These are phyloP conservation scores for Neurospora tetrasperma DNA, from an alignment of 495 filamentous ascomycete genomes.

Conservation along the genomic window DNA sequence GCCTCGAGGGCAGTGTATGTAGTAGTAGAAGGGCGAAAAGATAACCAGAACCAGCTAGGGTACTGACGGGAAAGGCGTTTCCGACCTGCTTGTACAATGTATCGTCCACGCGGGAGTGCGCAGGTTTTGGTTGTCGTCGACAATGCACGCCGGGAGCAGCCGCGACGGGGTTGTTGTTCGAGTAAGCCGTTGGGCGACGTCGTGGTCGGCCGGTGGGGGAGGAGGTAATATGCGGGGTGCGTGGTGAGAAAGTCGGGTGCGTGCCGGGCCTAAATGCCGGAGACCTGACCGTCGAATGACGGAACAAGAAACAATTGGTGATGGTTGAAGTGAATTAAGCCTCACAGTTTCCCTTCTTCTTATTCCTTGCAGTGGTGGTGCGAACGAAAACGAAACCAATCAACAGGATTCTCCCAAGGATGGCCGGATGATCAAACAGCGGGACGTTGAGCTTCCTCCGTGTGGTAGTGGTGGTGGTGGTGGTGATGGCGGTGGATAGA, in stretches of 20 bases:
- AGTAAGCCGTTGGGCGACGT: background rate
- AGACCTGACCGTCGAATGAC: conserved; percentile 4
- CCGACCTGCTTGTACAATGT: conserved; percentile 11
- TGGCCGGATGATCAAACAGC: conserved; percentile 23
- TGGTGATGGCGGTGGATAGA: background rate
- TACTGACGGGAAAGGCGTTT: background rate
- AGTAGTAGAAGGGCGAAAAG: background rate
- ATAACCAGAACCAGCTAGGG: background rate
- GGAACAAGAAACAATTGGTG: conserved; percentile 21
- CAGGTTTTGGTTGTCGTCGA: conserved; percentile 12
- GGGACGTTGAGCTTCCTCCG: background rate
- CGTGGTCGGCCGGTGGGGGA: background rate
- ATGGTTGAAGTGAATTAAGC: conserved; percentile 31
- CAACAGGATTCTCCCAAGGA: conserved; percentile 26
- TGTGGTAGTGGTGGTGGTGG: background rate
- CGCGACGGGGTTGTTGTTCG: background rate
- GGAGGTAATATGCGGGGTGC: conserved; percentile 6
- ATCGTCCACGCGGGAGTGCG: conserved; percentile 12
- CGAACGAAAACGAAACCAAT: conserved; percentile 32
- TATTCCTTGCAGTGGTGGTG: conserved; percentile 11
- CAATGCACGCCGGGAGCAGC: conserved; percentile 9
- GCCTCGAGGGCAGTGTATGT: background rate
- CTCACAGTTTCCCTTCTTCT: background rate
- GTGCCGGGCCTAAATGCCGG: conserved; percentile 12
- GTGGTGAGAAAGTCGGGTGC: background rate